Conservation (phyloP, 108 stramenopile genomes). For the Conticribra weissflogii region DNA sequence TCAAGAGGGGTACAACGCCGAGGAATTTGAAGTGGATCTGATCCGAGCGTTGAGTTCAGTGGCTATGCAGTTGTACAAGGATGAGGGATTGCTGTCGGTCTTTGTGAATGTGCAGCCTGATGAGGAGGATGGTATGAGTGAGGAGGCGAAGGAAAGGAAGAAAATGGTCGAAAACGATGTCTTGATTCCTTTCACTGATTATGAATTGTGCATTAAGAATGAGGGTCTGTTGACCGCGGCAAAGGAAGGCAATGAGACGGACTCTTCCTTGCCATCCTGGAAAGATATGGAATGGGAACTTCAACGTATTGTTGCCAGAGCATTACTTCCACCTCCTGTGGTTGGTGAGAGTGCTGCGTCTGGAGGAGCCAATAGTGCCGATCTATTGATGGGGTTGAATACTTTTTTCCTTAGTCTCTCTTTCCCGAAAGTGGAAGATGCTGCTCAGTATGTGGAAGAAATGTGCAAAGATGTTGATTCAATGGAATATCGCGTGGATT, state of each 20-base stretch:
- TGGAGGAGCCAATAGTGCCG: slow-evolving; percentile 68
- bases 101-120: slow-evolving; percentile 80
- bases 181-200: slow-evolving; percentile 76
- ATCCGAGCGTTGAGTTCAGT: slow-evolving; percentile 34
- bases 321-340: slow-evolving; percentile 70
- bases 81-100: slow-evolving; percentile 56
- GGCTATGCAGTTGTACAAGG: slow-evolving; percentile 62
- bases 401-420: slow-evolving; percentile 85
- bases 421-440: slow-evolving; percentile 78
- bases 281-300: slow-evolving; percentile 85
- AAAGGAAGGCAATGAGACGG: slow-evolving; percentile 10
- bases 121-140: slow-evolving; percentile 21
- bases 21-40: slow-evolving; percentile 44
- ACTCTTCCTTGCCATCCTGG: slow-evolving; percentile 40
- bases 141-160: slow-evolving; percentile 44
- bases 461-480: slow-evolving; percentile 92
- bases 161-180: slow-evolving; percentile 57
- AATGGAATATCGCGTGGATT: slow-evolving; percentile 91
- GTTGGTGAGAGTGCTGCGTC: slow-evolving; percentile 54
- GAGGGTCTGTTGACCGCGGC: slow-evolving; percentile 49
- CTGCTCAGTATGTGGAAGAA: slow-evolving; percentile 76
- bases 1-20: slow-evolving; percentile 7
- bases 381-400: slow-evolving; percentile 82
- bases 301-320: slow-evolving; percentile 71
- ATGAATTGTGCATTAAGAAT: slow-evolving; percentile 81